Conservation (phyloP, 2,329 filamentous ascomycete genomes). For the Trichophyton mentagrophytes region DNA sequence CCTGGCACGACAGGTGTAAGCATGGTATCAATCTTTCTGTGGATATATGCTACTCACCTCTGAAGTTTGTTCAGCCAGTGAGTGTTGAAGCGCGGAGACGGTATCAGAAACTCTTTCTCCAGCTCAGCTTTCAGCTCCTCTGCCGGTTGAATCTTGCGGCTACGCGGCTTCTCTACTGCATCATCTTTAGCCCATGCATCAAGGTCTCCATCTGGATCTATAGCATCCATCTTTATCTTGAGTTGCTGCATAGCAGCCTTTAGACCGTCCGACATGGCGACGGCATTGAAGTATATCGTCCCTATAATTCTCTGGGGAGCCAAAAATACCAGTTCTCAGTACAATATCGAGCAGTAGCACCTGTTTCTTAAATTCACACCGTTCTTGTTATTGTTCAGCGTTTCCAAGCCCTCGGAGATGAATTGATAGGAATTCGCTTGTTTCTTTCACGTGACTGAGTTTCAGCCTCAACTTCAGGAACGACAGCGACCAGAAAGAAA, state of each 20-base stretch:
- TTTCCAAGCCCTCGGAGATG: no score
- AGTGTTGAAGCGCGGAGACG: conserved; percentile 63
- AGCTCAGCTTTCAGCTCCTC: conserved; percentile 57
- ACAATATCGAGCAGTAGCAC: no score
- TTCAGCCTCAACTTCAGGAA: no score
- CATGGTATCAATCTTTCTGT: conserved; percentile 7
- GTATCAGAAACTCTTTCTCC: conserved; percentile 64
- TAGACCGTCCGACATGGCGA: conserved; percentile 7
- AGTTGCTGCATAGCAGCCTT: conserved; percentile 8
- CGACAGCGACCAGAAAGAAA: no score
- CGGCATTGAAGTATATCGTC: neutral
- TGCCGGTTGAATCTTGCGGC: conserved; percentile 29
- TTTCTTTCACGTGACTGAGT: no score
- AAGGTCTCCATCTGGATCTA: conserved; percentile 6
- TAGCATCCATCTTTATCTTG: neutral
- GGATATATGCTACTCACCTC: conserved; percentile 25
- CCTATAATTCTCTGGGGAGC: no score
- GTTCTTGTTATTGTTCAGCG: no score
- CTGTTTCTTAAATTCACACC: no score
- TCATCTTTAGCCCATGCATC: conserved; percentile 6
- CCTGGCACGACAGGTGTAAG: conserved; percentile 14
- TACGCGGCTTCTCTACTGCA: conserved; percentile 5
- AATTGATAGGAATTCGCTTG: no score
- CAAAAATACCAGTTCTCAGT: neutral
- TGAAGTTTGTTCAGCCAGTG: conserved; percentile 85